A percentile compares a stretch with the other conserved stretches of the same genome.
Evolutionary conservation across 2,329 filamentous ascomycete genomes (phyloP).

Genomic region (Venturiaceae sp.): DNA sequence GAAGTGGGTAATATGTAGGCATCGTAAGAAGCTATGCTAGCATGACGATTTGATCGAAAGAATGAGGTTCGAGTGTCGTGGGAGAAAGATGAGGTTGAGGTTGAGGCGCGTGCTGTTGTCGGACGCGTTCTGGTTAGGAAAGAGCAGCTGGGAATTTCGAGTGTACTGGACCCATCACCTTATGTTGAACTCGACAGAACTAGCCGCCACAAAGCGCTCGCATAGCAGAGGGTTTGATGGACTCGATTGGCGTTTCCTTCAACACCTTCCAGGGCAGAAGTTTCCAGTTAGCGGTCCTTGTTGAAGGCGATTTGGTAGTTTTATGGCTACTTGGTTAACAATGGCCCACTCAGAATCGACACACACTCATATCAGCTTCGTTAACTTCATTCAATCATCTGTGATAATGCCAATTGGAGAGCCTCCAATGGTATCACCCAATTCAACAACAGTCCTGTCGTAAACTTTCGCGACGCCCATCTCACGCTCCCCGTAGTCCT

Average conservation of each 20-base stretch:
- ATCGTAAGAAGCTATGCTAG: conserved; percentile 11
- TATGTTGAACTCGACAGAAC: too few relatives aligned
- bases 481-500: conserved; percentile 35
- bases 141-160: background rate
- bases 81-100: background rate
- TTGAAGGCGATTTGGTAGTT: too few relatives aligned
- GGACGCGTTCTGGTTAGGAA: background rate
- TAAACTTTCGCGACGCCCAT: conserved; percentile 71
- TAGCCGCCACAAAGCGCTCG: too few relatives aligned
- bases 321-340: too few relatives aligned
- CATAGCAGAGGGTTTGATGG: too few relatives aligned
- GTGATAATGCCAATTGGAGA: conserved; percentile 37
- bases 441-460: conserved; percentile 64
- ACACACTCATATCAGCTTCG: too few relatives aligned
- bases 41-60: too few relatives aligned
- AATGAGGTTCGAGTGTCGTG: background rate
- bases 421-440: conserved; percentile 57
- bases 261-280: too few relatives aligned
- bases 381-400: conserved; percentile 21
- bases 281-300: too few relatives aligned
- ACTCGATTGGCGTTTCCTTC: too few relatives aligned
- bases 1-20: conserved; percentile 19
- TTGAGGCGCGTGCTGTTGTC: background rate
- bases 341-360: too few relatives aligned
- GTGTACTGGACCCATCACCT: background rate